phyloP scores from a whole-genome alignment of 495 filamentous ascomycete species.

The Aspergillus ostianus region DNA sequence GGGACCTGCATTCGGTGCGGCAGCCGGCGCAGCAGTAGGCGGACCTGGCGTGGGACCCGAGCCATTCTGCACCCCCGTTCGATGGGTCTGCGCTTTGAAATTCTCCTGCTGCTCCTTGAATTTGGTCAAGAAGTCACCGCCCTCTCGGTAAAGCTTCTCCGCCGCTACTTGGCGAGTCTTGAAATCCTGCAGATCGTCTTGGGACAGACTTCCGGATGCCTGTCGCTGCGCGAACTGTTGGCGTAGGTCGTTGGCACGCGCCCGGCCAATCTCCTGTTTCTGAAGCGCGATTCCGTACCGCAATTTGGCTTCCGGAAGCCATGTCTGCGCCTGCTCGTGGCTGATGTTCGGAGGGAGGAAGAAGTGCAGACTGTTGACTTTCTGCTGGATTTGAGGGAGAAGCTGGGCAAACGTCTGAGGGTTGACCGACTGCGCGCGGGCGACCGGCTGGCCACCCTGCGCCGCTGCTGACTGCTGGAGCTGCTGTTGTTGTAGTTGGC shows the following conservation, averaged over 20 bases:
- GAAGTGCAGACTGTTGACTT: constrained; percentile 46
- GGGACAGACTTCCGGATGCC: constrained; percentile 34
- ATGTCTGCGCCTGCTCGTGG: constrained; percentile 45
- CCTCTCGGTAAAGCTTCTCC: constrained; percentile 46
- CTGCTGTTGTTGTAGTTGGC: constrained; percentile 40
- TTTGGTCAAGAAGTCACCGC: constrained; percentile 44
- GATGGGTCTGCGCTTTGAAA: constrained; percentile 45
- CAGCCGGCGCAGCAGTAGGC: constrained; percentile 10
- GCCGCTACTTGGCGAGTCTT: constrained; percentile 43
- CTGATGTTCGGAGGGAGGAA: constrained; percentile 48
- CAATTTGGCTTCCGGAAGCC: constrained; percentile 50
- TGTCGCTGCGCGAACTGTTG: constrained; percentile 39
- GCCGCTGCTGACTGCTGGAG: constrained; percentile 24
- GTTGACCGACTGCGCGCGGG: constrained; percentile 39
- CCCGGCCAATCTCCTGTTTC: constrained; percentile 49
- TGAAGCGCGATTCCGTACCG: constrained; percentile 53
- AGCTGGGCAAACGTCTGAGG: constrained; percentile 42
- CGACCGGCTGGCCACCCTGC: constrained; percentile 35
- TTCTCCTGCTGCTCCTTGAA: constrained; percentile 50
- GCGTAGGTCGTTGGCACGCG: constrained; percentile 37
- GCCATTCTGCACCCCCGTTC: constrained; percentile 16
- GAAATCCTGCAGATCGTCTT: constrained; percentile 45
- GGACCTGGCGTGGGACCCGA: constrained; percentile 20
- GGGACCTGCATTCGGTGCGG: constrained; percentile 15
- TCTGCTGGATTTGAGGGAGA: constrained; percentile 43